Percentiles rank a stretch among this genome's conserved stretches.
phyloP scores from a whole-genome alignment of 768 basidiomycete genomes.

The Phlebiopsis gigantea region DNA sequence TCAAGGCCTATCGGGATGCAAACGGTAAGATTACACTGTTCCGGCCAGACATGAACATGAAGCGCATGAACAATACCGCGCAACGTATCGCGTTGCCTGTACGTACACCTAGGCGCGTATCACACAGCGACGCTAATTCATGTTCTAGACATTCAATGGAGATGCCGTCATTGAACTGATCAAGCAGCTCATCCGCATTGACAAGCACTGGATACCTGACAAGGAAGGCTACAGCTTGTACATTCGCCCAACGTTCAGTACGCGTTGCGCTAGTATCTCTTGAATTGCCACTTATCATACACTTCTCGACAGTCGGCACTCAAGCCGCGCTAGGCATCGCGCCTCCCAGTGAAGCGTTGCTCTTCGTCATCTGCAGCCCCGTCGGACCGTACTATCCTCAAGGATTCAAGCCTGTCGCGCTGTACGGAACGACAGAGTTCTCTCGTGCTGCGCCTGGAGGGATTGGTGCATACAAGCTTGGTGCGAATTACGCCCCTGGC shows the following conservation, averaged over 20 bases:
- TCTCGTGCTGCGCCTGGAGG: slow-evolving; percentile 45
- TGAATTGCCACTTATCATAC: no score
- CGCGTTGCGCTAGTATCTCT: no score
- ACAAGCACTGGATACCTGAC: slow-evolving; percentile 88
- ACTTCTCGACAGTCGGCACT: slow-evolving; percentile 61
- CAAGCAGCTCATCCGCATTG: slow-evolving; percentile 78
- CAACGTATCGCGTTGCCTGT: slow-evolving; percentile 72
- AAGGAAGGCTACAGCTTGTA: slow-evolving; percentile 88
- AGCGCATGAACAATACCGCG: slow-evolving; percentile 87
- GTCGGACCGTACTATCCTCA: slow-evolving; percentile 78
- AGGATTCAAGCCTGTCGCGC: slow-evolving; percentile 89
- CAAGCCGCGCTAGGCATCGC: slow-evolving; percentile 46
- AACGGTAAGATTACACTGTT: slow-evolving; percentile 77
- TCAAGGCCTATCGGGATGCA: slow-evolving; percentile 85
- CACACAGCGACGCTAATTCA: not conserved
- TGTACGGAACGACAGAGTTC: slow-evolving; percentile 58
- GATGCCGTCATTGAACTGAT: slow-evolving; percentile 72
- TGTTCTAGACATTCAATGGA: slow-evolving; percentile 65
- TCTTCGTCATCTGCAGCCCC: slow-evolving; percentile 59
- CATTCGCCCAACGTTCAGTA: slow-evolving; percentile 75
- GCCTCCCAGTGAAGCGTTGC: slow-evolving; percentile 51
- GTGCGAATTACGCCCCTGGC: slow-evolving; percentile 85
- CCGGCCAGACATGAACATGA: slow-evolving; percentile 97
- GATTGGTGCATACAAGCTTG: slow-evolving; percentile 84
- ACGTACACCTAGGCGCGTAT: slow-evolving; percentile 19